Conservation (phyloP, 805 yeast species). For the Brettanomyces anomalus region DNA sequence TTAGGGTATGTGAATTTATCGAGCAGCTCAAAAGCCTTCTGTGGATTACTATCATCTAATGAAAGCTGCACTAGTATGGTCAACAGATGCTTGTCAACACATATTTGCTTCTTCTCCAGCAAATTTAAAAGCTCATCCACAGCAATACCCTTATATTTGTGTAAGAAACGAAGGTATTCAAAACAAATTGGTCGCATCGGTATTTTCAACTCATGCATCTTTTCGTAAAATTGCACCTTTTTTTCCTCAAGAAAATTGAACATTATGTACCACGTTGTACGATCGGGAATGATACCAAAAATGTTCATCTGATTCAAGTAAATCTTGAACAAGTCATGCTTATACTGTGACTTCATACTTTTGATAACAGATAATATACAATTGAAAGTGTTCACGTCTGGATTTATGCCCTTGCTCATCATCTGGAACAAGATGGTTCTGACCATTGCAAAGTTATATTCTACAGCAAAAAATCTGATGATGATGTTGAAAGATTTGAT, state of each 20-base stretch:
- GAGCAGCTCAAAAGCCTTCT: constrained; percentile 9
- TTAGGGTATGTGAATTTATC: constrained; percentile 1
- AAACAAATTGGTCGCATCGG: constrained; percentile 9
- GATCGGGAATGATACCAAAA: constrained; percentile 9
- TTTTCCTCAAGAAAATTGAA: constrained; percentile 5
- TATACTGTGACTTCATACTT: constrained; percentile 4
- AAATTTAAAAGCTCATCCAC: constrained; percentile 4
- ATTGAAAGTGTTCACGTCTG: constrained; percentile 12
- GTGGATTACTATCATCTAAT: constrained; percentile 8
- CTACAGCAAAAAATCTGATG: constrained; percentile 7
- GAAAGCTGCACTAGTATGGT: constrained; percentile 6
- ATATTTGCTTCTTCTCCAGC: background rate
- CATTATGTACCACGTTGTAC: constrained; percentile 17
- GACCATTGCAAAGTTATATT: constrained; percentile 7
- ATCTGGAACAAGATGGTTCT: constrained; percentile 6
- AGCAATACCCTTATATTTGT: constrained; percentile 1
- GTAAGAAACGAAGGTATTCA: constrained; percentile 6
- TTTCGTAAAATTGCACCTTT: constrained; percentile 7
- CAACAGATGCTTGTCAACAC: constrained; percentile 5
- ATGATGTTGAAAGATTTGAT: constrained; percentile 12
- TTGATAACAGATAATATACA: constrained; percentile 10
- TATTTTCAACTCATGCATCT: constrained; percentile 5
- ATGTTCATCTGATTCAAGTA: constrained; percentile 12
- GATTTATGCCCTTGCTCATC: constrained; percentile 5
- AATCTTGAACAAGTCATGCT: constrained; percentile 6